Percentiles rank a stretch among this genome's conserved stretches.
phyloP scores from a whole-genome alignment of 495 filamentous ascomycete genomes.

The Jackrogersella multiformis region DNA sequence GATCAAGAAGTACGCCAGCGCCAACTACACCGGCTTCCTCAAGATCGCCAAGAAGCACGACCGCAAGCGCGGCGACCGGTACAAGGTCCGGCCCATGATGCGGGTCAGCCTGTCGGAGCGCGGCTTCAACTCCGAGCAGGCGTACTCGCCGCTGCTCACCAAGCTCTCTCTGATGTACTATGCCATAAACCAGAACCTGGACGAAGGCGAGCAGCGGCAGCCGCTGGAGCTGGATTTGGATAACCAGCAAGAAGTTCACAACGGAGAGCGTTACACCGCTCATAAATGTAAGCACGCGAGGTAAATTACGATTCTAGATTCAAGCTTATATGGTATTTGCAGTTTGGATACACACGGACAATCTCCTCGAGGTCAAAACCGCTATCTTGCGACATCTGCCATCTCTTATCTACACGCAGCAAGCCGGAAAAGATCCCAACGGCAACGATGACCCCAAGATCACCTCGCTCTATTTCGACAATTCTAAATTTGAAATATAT shows the following conservation, averaged over 20 bases:
- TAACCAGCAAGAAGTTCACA: conserved; percentile 55
- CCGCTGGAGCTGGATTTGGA: conserved; percentile 49
- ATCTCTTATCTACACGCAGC: conserved; percentile 90
- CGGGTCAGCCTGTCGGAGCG: conserved; percentile 85
- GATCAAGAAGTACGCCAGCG: conserved; percentile 90
- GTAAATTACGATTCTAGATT: neutral
- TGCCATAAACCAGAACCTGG: conserved; percentile 84
- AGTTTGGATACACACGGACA: conserved; percentile 96
- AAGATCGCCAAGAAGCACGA: conserved; percentile 99
- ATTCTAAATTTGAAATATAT: conserved; percentile 83
- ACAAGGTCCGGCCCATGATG: conserved; percentile 88
- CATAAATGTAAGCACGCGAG: conserved; percentile 76
- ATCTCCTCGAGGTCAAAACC: conserved; percentile 95
- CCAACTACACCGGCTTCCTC: conserved; percentile 97
- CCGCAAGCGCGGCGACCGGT: conserved; percentile 78
- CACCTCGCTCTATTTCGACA: conserved; percentile 96
- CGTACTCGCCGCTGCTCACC: conserved; percentile 89
- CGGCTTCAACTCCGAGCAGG: conserved; percentile 91
- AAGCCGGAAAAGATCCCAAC: conserved; percentile 79
- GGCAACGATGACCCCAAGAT: conserved; percentile 85
- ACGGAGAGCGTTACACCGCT: conserved; percentile 79
- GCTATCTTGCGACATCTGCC: conserved; percentile 89
- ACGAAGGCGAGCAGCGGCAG: conserved; percentile 54
- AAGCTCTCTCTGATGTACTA: conserved; percentile 95
- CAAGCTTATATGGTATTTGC: conserved; percentile 20